Percentiles rank a stretch among this genome's conserved stretches.
phyloP scores from a whole-genome alignment of 257 asterid species.

The Nicotiana otophora region DNA sequence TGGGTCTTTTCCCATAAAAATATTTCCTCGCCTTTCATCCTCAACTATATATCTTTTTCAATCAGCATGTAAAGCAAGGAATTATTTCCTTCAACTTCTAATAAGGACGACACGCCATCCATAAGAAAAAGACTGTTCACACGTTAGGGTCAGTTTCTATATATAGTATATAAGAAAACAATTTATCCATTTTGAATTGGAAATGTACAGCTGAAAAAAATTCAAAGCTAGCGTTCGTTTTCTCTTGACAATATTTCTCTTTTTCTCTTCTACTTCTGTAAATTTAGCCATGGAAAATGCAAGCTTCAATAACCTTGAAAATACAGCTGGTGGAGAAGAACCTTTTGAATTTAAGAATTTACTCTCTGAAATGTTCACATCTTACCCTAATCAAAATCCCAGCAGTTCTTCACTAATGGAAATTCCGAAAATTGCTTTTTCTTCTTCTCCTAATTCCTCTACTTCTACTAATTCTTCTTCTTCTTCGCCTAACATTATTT shows the following conservation, averaged over 20 bases:
- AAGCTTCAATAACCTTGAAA: not conserved
- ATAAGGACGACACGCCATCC: too few species aligned
- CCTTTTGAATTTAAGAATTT: not conserved
- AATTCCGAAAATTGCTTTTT: not conserved
- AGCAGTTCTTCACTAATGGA: not conserved
- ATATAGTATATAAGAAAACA: too few species aligned
- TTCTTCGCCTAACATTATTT: not conserved
- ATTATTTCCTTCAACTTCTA: not conserved
- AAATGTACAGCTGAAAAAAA: too few species aligned
- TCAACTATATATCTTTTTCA: not conserved
- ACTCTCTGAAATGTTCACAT: conserved; percentile 8
- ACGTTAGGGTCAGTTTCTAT: too few species aligned
- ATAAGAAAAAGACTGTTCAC: too few species aligned
- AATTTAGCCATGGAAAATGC: not conserved
- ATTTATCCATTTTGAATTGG: too few species aligned
- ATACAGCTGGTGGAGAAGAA: not conserved
- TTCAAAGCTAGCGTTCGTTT: too few species aligned
- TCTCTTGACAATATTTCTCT: too few species aligned
- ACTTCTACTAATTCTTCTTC: not conserved
- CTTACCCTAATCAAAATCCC: not conserved
- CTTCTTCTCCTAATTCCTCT: not conserved
- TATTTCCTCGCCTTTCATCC: not conserved
- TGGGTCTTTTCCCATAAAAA: too few species aligned
- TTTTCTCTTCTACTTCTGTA: too few species aligned
- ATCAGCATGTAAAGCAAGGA: not conserved